Conservation (phyloP, 1,284 basidiomycete genomes). For the Tremellales sp. region DNA sequence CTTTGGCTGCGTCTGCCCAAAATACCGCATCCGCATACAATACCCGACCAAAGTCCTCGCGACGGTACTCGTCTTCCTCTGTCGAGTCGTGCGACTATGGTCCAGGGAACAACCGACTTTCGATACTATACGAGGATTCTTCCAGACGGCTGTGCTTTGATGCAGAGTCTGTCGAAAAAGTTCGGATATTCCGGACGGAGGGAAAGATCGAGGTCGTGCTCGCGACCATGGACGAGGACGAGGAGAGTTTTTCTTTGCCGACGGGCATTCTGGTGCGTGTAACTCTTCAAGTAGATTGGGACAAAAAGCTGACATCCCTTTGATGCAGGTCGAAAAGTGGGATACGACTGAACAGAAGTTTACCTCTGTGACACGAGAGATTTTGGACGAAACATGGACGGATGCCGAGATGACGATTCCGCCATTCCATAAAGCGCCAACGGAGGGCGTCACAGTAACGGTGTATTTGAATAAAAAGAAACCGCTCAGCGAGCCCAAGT, state of each 20-base stretch:
- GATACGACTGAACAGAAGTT: slow-evolving; percentile 43
- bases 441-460: slow-evolving; percentile 37
- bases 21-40: slow-evolving; percentile 33
- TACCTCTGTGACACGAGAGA: slow-evolving; percentile 27
- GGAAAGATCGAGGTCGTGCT: slow-evolving; percentile 80
- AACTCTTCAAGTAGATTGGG: slow-evolving; percentile 35
- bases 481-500: slow-evolving; percentile 88
- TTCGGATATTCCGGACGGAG: slow-evolving; percentile 75
- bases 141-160: slow-evolving; percentile 81
- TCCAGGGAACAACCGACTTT: slow-evolving; percentile 55
- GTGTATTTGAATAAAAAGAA: slow-evolving; percentile 75
- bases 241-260: slow-evolving; percentile 20
- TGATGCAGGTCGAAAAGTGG: slow-evolving; percentile 42
- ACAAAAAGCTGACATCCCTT: slow-evolving; percentile 1
- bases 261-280: slow-evolving; percentile 48
- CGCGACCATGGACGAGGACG: slow-evolving; percentile 8
- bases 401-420: slow-evolving; percentile 22
- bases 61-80: slow-evolving; percentile 19
- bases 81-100: background rate
- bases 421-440: slow-evolving; percentile 19
- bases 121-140: slow-evolving; percentile 87
- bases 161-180: slow-evolving; percentile 73
- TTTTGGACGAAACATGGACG: slow-evolving; percentile 20
- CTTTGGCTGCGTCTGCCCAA: slow-evolving; percentile 26
- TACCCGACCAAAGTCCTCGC: slow-evolving; percentile 11